Evolutionary conservation across 345 rosid species (phyloP), one percentile per base, ranked within the genome.

Genomic region (Heritiera fomes): DNA sequence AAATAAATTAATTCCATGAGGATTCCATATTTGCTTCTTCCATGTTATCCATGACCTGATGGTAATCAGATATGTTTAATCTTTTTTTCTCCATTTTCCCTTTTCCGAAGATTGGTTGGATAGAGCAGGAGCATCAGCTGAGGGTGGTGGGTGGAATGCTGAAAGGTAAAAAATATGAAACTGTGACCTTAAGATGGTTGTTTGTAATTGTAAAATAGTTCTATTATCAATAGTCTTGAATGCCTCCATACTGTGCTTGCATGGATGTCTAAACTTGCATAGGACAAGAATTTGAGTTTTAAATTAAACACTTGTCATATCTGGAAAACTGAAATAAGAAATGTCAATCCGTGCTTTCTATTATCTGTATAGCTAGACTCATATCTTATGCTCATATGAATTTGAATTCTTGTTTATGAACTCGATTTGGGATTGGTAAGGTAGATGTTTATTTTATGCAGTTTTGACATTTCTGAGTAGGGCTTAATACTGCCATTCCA

Each of bases 51-150:
- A 3, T 76, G 71, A 49, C 61, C 49, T 23, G 28, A 52, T 2
- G 15, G 50, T 75, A 64, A 77, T 75, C 64, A 75, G 23, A 62
- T 72, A 72, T 20, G 8, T 8, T 52, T 18, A 1, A 73, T 72
- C 59, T 1, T 34, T 59, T 52, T 18, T 56, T 59, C 73, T 7
- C 73, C 18, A 9, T 34, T 75, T 41, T 43, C 38, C 64, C 20
- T n/a, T 64, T 62, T 77, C 52, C 62, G 75, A 82, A 96, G 97
- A 80, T 78, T 94, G 97, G 98, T 68, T 81, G 32, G 86, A 77
- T 81, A 88, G 85, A 84, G 85, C 90, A 63, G 93, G 93, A 83
- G 71, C 97, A 41, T 87, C 97, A 62, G 86, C 86, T 47, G 91
- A 84, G 62, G 88, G 84, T 80, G 85, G 85, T 83, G 83, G 85